Evolutionary conservation across 148 eudicot species (phyloP).

Genomic region (Silene latifolia): DNA sequence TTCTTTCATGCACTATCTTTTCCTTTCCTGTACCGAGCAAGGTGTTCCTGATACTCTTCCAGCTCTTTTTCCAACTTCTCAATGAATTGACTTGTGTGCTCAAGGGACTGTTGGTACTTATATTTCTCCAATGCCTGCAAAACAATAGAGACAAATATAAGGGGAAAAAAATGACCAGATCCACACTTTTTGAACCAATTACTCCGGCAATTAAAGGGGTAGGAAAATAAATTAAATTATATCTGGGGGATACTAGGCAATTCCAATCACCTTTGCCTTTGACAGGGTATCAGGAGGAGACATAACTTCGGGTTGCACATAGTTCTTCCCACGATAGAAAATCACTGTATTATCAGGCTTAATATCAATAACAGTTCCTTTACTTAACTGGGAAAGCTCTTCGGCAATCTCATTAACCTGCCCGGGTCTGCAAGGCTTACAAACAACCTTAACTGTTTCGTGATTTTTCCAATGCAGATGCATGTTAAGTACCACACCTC

Average conservation of each 20-base stretch:
- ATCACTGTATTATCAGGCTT: conserved; percentile 78
- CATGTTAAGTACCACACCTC: conserved; percentile 98
- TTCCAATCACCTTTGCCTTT: conserved; percentile 65
- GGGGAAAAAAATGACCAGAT: neutral
- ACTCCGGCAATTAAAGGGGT: neutral
- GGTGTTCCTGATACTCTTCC: conserved; percentile 76
- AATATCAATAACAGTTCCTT: conserved; percentile 84
- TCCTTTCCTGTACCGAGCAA: conserved; percentile 47
- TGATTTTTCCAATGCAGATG: conserved; percentile 97
- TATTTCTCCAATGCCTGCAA: conserved; percentile 89
- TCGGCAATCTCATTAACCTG: conserved; percentile 81
- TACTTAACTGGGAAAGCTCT: conserved; percentile 84
- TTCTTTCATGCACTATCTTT: conserved; percentile 33
- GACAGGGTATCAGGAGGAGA: conserved; percentile 91
- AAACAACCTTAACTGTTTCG: conserved; percentile 91
- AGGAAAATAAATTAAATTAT: neutral
- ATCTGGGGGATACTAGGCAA: neutral
- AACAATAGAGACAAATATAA: neutral
- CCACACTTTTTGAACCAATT: neutral
- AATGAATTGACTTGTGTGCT: conserved; percentile 92
- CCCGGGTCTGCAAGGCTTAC: conserved; percentile 92
- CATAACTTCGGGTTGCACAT: conserved; percentile 80
- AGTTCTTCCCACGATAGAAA: conserved; percentile 93
- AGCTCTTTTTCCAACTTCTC: conserved; percentile 88
- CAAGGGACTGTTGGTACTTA: conserved; percentile 79